phyloP scores from a whole-genome alignment of 352 stramenopile genomes.

The Phytophthora hybrid region DNA sequence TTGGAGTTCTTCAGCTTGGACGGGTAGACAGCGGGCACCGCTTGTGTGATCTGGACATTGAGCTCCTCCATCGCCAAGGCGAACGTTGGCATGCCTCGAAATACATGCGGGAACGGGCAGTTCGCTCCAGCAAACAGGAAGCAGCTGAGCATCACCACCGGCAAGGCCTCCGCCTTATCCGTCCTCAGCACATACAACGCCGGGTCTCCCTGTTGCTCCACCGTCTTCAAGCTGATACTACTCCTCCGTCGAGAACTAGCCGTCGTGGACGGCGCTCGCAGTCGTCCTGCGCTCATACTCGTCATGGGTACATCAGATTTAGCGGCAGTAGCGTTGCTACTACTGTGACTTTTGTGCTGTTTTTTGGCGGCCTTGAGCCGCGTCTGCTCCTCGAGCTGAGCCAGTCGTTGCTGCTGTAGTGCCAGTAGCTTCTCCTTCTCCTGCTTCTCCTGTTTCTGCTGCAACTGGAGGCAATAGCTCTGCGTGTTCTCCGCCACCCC shows the following conservation, averaged over 20 bases:
- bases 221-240: conserved; percentile 26
- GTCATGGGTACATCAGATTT: conserved; percentile 7
- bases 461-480: conserved; percentile 53
- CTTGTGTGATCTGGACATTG: conserved; percentile 63
- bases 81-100: conserved; percentile 74
- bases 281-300: conserved; percentile 24
- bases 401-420: conserved; percentile 35
- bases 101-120: conserved; percentile 72
- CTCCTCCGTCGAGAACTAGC: conserved; percentile 18
- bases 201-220: conserved; percentile 33
- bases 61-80: conserved; percentile 77
- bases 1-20: conserved; percentile 78
- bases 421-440: conserved; percentile 23
- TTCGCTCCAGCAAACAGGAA: conserved; percentile 84
- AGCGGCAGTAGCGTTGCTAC: conserved; percentile 7
- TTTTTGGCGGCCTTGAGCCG: conserved; percentile 24
- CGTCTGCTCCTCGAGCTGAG: conserved; percentile 28
- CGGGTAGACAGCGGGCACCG: conserved; percentile 57
- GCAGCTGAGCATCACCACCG: conserved; percentile 64
- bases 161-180: conserved; percentile 50
- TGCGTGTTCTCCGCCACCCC: conserved; percentile 80
- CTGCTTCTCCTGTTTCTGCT: conserved; percentile 38
- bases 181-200: conserved; percentile 37
- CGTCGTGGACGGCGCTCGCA: conserved; percentile 13
- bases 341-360: conserved; percentile 31